Evolutionary conservation across 2,329 filamentous ascomycete species (phyloP).

Genomic region (Neoscytalidium dimidiatum): DNA sequence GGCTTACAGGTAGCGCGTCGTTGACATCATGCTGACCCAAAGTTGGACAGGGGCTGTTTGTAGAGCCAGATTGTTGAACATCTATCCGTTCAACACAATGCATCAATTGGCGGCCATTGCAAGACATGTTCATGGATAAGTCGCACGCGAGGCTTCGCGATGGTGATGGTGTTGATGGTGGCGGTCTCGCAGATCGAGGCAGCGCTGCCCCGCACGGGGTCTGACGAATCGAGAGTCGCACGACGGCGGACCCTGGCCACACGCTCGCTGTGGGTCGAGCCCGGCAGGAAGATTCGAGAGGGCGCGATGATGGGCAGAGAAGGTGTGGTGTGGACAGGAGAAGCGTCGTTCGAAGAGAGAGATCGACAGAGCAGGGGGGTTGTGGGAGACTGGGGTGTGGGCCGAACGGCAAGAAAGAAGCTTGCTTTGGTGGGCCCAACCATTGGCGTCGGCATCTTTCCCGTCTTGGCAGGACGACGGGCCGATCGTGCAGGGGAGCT

Average conservation of each 20-base stretch:
- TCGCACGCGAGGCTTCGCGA: not conserved
- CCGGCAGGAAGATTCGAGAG: too few relatives aligned
- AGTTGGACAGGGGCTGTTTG: not conserved
- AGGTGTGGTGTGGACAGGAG: not conserved
- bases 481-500: conserved; percentile 6
- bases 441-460: not conserved
- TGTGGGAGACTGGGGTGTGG: not conserved
- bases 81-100: not conserved
- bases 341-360: not conserved
- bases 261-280: too few relatives aligned
- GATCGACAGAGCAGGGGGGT: not conserved
- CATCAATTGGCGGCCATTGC: not conserved
- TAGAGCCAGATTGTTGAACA: too few relatives aligned
- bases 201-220: not conserved
- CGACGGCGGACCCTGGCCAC: too few relatives aligned
- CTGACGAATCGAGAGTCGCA: not conserved
- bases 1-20: not conserved
- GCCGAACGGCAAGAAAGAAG: not conserved
- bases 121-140: not conserved
- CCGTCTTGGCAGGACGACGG: conserved; percentile 3
- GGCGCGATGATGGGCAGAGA: too few relatives aligned
- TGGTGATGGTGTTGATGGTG: not conserved
- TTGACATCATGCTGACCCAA: conserved; percentile 7
- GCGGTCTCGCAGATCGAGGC: too few relatives aligned
- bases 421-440: not conserved